Base-by-base conservation (phyloP, 2,329 filamentous ascomycete species). In the Xylaria hypoxylon region DNA sequence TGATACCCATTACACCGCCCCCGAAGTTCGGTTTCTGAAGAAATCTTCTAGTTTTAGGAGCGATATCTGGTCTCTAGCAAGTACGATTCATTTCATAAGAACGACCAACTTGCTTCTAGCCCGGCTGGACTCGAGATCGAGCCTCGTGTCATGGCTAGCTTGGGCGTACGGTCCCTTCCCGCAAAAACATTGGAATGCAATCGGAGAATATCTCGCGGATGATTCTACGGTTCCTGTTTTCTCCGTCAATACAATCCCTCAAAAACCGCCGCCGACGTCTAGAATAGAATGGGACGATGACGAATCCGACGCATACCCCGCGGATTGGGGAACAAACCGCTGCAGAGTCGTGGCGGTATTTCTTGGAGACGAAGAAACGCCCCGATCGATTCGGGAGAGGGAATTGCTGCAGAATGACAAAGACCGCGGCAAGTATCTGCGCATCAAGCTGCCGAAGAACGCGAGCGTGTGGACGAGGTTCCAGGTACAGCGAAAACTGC, bases 161-260 rank as follows among this genome's bases (percentile, higher is more conserved):
- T 69, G 68, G 68, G 55, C 50, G 6, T 61, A 62, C 31, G 62
- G 65, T 1, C 62, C 65, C 3, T 65, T 69, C 33, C 61, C 68
- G 11, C 33, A 53, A 42, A 44, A 44, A 0, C 22, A 19, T n/a
- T 59, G 60, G 61, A 56, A 53, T 5, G 26, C 52, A 1, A 2
- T 64, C 13, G 42, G 56, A n/a, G 35, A 60, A 7, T 51, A 57
- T 10, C 55, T 70, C 8, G 31, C 53, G 13, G 28, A 38, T 19
- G 63, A 66, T 51, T 55, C 47, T 22, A 45, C 65, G 1, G 22
- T 64, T 10, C 65, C 65, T 8, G 45, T 67, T 1, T 67, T 64
- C 51, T 53, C 55, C 13, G 56, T 17, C 35, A 62, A 65, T 15
- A 31, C n/a, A 15, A 50, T 62, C 51, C 11, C 35, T 7, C 44